These are phyloP conservation scores for Aspergillus amoenus DNA, from an alignment of 2,329 filamentous ascomycete genomes.

Conservation along the genomic window DNA sequence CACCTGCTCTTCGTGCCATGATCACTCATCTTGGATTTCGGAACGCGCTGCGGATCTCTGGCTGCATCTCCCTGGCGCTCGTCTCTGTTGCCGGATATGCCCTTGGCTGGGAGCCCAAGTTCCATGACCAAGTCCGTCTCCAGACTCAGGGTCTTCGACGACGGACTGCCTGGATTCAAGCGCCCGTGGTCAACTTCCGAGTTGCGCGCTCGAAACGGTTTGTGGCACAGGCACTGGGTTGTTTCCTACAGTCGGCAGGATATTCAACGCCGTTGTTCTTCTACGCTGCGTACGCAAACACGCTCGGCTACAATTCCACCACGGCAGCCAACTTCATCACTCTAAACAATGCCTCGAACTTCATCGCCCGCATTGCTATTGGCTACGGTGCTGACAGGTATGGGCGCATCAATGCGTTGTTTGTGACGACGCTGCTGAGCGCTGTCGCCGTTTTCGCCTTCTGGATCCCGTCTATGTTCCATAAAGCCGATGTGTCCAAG, in stretches of 20 bases:
- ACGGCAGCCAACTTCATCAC: constrained; percentile 43
- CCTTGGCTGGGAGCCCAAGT: constrained; percentile 32
- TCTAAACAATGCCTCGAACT: constrained; percentile 44
- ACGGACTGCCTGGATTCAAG: constrained; percentile 21
- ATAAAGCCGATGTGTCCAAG: constrained; percentile 8
- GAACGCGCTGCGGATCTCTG: constrained; percentile 37
- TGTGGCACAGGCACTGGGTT: constrained; percentile 36
- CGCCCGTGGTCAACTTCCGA: constrained; percentile 34
- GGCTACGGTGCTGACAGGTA: constrained; percentile 41
- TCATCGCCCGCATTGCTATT: constrained; percentile 39
- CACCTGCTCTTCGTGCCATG: constrained; percentile 33
- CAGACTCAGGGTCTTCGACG: constrained; percentile 19
- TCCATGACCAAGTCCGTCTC: constrained; percentile 20
- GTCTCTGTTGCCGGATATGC: constrained; percentile 27
- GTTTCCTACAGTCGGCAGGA: constrained; percentile 40
- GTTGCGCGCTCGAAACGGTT: constrained; percentile 32
- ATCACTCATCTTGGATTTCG: constrained; percentile 38
- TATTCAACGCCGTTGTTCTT: constrained; percentile 44
- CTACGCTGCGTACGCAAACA: constrained; percentile 41
- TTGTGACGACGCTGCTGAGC: constrained; percentile 34
- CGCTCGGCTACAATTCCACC: constrained; percentile 36
- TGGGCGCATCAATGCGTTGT: constrained; percentile 42
- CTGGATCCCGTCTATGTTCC: constrained; percentile 27
- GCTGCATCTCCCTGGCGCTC: constrained; percentile 29
- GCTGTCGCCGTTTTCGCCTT: constrained; percentile 28